Percentiles rank a stretch among this genome's conserved stretches.
Conservation (phyloP, 2,329 filamentous ascomycete species). For the Mycosphaerella sp. region DNA sequence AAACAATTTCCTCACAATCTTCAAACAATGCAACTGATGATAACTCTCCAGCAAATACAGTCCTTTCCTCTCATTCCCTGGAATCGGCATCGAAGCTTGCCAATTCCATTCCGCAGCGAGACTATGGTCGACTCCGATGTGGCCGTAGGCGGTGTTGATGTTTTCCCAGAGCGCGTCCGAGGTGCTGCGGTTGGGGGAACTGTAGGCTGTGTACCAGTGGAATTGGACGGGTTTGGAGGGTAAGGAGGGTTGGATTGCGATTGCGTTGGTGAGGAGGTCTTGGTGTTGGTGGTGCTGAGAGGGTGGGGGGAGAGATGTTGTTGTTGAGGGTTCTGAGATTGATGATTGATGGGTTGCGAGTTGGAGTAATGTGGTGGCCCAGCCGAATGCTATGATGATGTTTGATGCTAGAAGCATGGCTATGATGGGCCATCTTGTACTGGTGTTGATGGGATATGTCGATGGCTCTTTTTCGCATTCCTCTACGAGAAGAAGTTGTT, state of each 20-base stretch:
- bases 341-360: background rate
- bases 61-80: slow-evolving; percentile 3
- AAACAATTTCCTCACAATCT: slow-evolving; percentile 12
- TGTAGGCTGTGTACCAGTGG: slow-evolving; percentile 17
- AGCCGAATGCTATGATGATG: slow-evolving; percentile 2
- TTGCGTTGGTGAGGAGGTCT: background rate
- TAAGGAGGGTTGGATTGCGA: background rate
- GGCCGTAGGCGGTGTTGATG: slow-evolving; percentile 15
- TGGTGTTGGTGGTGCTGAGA: background rate
- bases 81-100: slow-evolving; percentile 12
- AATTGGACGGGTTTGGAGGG: slow-evolving; percentile 6
- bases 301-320: background rate
- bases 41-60: slow-evolving; percentile 19
- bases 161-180: slow-evolving; percentile 11
- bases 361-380: slow-evolving; percentile 1
- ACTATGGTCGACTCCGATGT: slow-evolving; percentile 12
- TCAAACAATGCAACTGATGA: slow-evolving; percentile 19
- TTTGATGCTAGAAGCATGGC: slow-evolving; percentile 1
- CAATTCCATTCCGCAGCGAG: slow-evolving; percentile 7
- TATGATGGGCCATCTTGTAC: background rate
- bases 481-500: background rate
- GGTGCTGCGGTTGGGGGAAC: slow-evolving; percentile 10
- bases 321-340: too few species aligned
- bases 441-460: background rate
- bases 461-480: background rate